Evolutionary conservation across 148 eudicot genomes (phyloP), one percentile per base, ranked within the genome.

Genomic region (Silene uniflora): DNA sequence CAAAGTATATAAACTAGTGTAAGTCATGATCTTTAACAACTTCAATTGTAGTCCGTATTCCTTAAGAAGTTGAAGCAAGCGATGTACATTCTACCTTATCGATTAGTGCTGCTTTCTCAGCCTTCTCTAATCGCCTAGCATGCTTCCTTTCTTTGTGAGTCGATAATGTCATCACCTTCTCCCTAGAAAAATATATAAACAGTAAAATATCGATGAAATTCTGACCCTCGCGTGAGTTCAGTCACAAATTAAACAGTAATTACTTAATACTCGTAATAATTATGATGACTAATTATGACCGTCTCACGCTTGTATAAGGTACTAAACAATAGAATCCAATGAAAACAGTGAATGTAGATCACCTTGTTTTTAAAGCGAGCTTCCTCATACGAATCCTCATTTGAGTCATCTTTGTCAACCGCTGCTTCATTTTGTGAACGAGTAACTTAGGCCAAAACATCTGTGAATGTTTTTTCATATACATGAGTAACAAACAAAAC

Each of bases 331-430:
- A 55, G 19, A 29, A 24, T n/a, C n/a, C n/a, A n/a, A n/a, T n/a
- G n/a, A n/a, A n/a, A n/a, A n/a, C n/a, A n/a, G n/a, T n/a, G n/a
- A n/a, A n/a, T n/a, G n/a, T n/a, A n/a, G n/a, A n/a, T n/a, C 67
- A 91, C 97, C 96, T 92, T 76, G 97, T 95, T 81, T 95, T 92
- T 13, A 92, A 81, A 58, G 91, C 92, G 73, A 95, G 97, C 83
- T 87, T 95, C 87, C 93, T 90, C 98, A 92, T 95, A 52, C 96
- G 93, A 78, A 95, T 88, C 63, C 96, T 84, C 98, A 92, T 92
- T 84, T 89, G 95, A 54, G 96, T 92, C 98, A 95, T 95, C 87
- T 95, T 95, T 10, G 98, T 95, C 79, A 92, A 82, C 25, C 97
- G 81, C 76, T 95, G 97, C 80, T 95, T 95, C 39, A 90, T 87